Evolutionary conservation across 2,329 filamentous ascomycete species (phyloP).

Genomic region (Ceratocystis colombiana): DNA sequence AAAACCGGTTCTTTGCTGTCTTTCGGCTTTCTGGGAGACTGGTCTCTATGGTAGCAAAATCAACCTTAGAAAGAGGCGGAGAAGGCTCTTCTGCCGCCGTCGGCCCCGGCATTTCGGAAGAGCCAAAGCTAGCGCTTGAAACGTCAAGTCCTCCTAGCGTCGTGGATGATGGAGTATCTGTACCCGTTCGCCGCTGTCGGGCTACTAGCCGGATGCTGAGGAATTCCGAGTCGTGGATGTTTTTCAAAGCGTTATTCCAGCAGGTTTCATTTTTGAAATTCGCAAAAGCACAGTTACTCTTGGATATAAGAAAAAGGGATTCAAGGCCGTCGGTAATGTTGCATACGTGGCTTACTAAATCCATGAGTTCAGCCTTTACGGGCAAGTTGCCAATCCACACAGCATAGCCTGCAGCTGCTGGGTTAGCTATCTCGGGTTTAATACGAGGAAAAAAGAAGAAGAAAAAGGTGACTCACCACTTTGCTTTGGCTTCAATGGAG

Average conservation of each 20-base stretch:
- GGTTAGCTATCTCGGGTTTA: conserved; percentile 21
- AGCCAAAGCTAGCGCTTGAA: neutral
- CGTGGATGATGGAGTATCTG: neutral
- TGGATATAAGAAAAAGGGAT: conserved; percentile 87
- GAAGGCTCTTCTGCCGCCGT: neutral
- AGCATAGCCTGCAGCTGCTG: conserved; percentile 57
- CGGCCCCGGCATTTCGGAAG: neutral
- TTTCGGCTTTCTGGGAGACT: neutral
- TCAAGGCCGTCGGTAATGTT: conserved; percentile 68
- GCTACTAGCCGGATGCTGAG: conserved; percentile 78
- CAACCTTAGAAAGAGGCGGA: neutral
- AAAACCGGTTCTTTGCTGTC: conserved; percentile 50
- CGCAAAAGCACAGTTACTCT: conserved; percentile 94
- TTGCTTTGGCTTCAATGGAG: conserved; percentile 19
- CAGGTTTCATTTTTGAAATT: conserved; percentile 77
- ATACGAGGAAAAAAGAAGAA: too few relatives aligned
- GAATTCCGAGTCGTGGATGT: conserved; percentile 85
- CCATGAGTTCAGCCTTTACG: conserved; percentile 68
- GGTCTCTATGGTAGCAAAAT: neutral
- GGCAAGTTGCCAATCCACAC: conserved; percentile 95
- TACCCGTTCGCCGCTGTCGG: conserved; percentile 54
- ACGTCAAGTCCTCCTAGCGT: neutral
- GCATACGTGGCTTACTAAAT: conserved; percentile 84
- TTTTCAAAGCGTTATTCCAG: conserved; percentile 65
- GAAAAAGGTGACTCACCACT: conserved; percentile 9